Conservation (phyloP, 2,329 filamentous ascomycete genomes). For the Fusarium sp. region DNA sequence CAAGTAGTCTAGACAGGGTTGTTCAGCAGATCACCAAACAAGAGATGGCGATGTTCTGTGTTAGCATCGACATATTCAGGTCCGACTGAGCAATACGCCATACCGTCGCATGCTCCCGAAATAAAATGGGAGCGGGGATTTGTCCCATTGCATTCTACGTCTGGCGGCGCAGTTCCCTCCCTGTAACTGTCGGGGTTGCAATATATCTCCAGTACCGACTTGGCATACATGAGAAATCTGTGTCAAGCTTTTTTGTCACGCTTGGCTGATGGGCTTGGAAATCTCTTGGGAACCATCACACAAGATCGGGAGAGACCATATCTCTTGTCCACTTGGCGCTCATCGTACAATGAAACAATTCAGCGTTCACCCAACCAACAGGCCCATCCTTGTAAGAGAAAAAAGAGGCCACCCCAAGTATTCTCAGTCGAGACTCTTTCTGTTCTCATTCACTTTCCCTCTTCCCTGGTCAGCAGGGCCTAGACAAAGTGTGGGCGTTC, state of each 20-base stretch:
- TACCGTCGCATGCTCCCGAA: slow-evolving; percentile 3
- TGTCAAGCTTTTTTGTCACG: slow-evolving; percentile 18
- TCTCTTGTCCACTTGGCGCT: not conserved
- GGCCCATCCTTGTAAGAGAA: not conserved
- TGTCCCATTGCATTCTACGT: slow-evolving; percentile 6
- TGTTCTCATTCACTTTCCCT: not conserved
- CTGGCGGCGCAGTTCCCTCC: not conserved
- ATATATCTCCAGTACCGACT: slow-evolving; percentile 25
- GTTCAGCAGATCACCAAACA: not conserved
- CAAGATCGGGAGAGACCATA: slow-evolving; percentile 17
- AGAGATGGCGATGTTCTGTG: slow-evolving; percentile 3
- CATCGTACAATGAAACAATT: slow-evolving; percentile 32
- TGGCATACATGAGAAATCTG: slow-evolving; percentile 24
- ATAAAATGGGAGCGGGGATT: slow-evolving; percentile 11
- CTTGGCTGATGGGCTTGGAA: slow-evolving; percentile 23
- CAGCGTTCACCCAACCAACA: not conserved
- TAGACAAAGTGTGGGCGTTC: slow-evolving; percentile 12
- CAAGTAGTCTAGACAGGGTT: not conserved
- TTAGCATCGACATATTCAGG: slow-evolving; percentile 3
- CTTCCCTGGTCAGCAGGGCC: slow-evolving; percentile 1
- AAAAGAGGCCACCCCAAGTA: slow-evolving; percentile 16
- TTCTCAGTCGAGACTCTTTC: slow-evolving; percentile 23
- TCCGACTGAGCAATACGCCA: not conserved
- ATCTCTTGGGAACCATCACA: slow-evolving; percentile 6
- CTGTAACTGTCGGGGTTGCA: not conserved